A percentile compares a stretch with the other conserved stretches of the same genome.
Evolutionary conservation across 257 asterid genomes (phyloP).

Genomic region (Ilex aquifolium): DNA sequence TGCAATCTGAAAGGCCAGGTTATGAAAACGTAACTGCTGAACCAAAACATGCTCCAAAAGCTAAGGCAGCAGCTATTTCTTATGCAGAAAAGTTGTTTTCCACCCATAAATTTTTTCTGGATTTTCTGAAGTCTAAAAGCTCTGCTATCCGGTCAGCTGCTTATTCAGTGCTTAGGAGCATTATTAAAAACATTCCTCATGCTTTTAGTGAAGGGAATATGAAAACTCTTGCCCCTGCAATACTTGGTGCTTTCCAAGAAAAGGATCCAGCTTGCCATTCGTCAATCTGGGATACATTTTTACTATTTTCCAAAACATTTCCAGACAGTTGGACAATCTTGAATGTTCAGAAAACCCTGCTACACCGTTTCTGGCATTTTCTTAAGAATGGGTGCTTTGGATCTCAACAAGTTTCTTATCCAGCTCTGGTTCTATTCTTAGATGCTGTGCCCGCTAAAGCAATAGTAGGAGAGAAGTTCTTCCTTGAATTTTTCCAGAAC

Average conservation of each 20-base stretch:
- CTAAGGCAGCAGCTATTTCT: conserved; percentile 60
- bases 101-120: conserved; percentile 59
- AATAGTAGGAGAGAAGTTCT: conserved; percentile 58
- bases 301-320: conserved; percentile 54
- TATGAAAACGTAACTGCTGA: conserved; percentile 50
- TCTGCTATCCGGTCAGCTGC: conserved; percentile 80
- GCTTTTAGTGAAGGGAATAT: conserved; percentile 61
- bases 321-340: conserved; percentile 72
- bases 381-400: conserved; percentile 94
- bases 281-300: conserved; percentile 81
- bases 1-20: conserved; percentile 44
- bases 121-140: conserved; percentile 74
- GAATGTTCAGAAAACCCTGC: conserved; percentile 68
- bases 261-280: conserved; percentile 80
- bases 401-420: conserved; percentile 93
- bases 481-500: conserved; percentile 67
- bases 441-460: conserved; percentile 66
- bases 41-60: conserved; percentile 69
- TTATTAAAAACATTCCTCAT: conserved; percentile 68
- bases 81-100: conserved; percentile 62
- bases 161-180: conserved; percentile 70
- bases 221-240: conserved; percentile 62
- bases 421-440: conserved; percentile 67
- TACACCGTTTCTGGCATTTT: conserved; percentile 68
- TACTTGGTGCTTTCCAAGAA: conserved; percentile 92